Percentiles rank a stretch among this genome's conserved stretches.
Evolutionary conservation across 148 eudicot genomes (phyloP).

Genomic region (Rhododendron simsii): DNA sequence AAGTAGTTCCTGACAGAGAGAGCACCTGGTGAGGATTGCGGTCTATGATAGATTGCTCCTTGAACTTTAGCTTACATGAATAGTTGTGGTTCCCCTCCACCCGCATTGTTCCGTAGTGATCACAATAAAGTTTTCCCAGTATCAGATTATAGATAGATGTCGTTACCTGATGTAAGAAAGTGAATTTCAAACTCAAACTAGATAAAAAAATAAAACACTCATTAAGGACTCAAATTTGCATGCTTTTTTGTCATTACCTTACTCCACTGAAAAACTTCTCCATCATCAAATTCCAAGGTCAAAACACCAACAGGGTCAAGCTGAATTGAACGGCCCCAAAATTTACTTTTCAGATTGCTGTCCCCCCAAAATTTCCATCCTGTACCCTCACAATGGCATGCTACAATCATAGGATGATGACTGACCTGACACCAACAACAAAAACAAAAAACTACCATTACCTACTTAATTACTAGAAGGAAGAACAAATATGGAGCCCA

Average conservation of each 20-base stretch:
- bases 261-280: conserved; percentile 92
- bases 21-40: conserved; percentile 89
- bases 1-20: background rate
- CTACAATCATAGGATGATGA: conserved; percentile 90
- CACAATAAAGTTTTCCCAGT: conserved; percentile 80
- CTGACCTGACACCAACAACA: conserved; percentile 47
- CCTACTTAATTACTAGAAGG: background rate
- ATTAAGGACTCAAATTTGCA: background rate
- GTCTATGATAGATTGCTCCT: conserved; percentile 91
- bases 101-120: conserved; percentile 92
- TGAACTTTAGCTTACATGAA: conserved; percentile 75
- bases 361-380: conserved; percentile 93
- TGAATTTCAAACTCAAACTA: background rate
- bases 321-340: conserved; percentile 96
- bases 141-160: conserved; percentile 90
- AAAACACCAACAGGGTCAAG: conserved; percentile 85
- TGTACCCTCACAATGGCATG: conserved; percentile 87
- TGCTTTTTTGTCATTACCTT: conserved; percentile 41
- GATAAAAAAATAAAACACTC: background rate
- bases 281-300: conserved; percentile 82
- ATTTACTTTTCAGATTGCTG: conserved; percentile 87
- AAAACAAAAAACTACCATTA: background rate
- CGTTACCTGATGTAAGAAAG: conserved; percentile 52
- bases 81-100: conserved; percentile 65
- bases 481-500: background rate